These are phyloP conservation scores for Dothiorella sarmentorum DNA, from an alignment of 2,329 filamentous ascomycete genomes.

Conservation along the genomic window DNA sequence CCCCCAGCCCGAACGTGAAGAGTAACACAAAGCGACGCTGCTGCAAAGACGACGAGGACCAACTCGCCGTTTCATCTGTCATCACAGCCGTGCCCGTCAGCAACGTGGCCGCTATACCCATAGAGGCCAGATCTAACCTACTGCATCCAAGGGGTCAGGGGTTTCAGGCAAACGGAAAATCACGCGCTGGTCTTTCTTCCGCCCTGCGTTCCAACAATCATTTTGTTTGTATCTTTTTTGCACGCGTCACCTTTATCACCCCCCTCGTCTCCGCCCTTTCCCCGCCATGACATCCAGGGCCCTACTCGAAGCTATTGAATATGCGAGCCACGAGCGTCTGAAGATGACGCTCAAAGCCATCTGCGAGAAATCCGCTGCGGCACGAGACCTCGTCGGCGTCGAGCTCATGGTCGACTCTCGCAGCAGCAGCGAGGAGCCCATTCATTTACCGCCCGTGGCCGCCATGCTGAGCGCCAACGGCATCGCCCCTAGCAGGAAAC, in stretches of 20 bases:
- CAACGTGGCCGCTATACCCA: neutral
- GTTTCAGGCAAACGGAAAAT: neutral
- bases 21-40: too few relatives aligned
- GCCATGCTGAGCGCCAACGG: neutral
- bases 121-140: neutral
- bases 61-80: too few relatives aligned
- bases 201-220: neutral
- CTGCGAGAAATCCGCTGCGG: slow-evolving; percentile 15
- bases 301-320: slow-evolving; percentile 16
- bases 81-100: too few relatives aligned
- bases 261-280: neutral
- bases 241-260: neutral
- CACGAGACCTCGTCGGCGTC: slow-evolving; percentile 12
- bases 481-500: slow-evolving; percentile 7
- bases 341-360: slow-evolving; percentile 14
- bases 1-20: too few relatives aligned
- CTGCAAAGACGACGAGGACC: too few relatives aligned
- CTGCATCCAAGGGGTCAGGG: neutral
- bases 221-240: too few relatives aligned
- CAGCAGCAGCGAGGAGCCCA: slow-evolving; percentile 16
- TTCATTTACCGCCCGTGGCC: slow-evolving; percentile 8
- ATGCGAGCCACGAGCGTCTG: slow-evolving; percentile 11
- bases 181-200: neutral
- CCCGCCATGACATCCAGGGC: slow-evolving; percentile 4
- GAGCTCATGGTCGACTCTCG: slow-evolving; percentile 15